Evolutionary conservation across 2,329 filamentous ascomycete genomes (phyloP), one percentile per base, ranked within the genome.

Genomic region (Phialocephala subalpina): DNA sequence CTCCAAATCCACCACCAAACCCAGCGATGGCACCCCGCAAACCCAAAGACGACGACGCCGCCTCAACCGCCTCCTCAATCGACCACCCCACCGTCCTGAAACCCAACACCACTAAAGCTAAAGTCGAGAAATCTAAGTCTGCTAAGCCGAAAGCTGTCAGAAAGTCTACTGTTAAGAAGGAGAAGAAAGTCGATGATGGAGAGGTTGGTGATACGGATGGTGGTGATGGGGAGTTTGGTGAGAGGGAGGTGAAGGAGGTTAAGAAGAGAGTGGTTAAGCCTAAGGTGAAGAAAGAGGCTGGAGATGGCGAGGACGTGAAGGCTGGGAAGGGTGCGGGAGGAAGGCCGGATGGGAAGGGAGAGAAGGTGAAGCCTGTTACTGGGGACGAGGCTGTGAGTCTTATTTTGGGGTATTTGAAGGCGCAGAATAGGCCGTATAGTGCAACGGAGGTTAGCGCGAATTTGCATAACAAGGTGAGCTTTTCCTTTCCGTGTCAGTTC

Each of bases 381-480:
- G 74, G 73, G 5, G 73, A 76, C 22, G 72, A 76, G 74, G 78
- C 78, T 36, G 69, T 73, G 56, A 70, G 74, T 38, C 57, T 80
- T 52, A 77, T 80, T 49, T 59, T 75, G 60, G 67, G 70, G 62
- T 80, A 80, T 71, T 71, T 80, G 62, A 73, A 67, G 60, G 70
- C 73, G 60, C 77, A 80, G 68, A 80, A 80, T 72, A 70, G 79
- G 22, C 78, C 78, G 52, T 80, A 79, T 73, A 78, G 76, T 58
- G 77, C 77, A 55, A 85, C 82, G 55, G 87, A 90, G 57, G 79
- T 90, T 49, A 87, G 85, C 62, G 80, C 83, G 14, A 90, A 90
- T 75, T 78, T 90, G 47, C 86, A 87, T 73, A 87, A 88, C 16
- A 89, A 89, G 78, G 75, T 76, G 66, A 38, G 67, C 65, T 42